Conservation (phyloP, 2,329 filamentous ascomycete species). For the Pochonia chlamydosporia region DNA sequence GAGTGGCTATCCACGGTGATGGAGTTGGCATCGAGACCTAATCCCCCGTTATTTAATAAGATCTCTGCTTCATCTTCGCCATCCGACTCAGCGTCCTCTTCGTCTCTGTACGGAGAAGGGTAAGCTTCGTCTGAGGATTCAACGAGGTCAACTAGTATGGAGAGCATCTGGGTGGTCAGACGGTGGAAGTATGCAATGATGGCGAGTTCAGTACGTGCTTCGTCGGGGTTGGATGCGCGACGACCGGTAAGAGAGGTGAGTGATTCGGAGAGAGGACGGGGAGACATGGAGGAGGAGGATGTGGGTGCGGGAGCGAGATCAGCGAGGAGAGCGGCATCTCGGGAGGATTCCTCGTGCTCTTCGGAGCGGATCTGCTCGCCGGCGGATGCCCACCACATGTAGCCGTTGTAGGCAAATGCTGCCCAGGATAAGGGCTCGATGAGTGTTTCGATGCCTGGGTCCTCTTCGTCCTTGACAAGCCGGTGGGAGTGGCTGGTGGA, state of each 20-base stretch:
- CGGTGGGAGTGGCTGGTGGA: constrained; percentile 21
- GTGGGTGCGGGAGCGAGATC: constrained; percentile 37
- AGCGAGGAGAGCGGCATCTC: constrained; percentile 50
- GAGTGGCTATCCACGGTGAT: constrained; percentile 59
- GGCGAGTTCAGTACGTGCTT: constrained; percentile 57
- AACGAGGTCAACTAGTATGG: constrained; percentile 56
- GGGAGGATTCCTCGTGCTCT: constrained; percentile 51
- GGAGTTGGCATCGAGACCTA: constrained; percentile 30
- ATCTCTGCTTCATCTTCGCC: constrained; percentile 13
- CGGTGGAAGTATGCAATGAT: constrained; percentile 80
- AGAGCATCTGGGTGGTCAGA: constrained; percentile 61
- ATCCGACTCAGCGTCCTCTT: constrained; percentile 28
- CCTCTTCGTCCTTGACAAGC: constrained; percentile 30
- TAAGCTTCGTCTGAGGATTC: constrained; percentile 40
- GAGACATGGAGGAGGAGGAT: constrained; percentile 27
- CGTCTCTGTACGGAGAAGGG: constrained; percentile 23
- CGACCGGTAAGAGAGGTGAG: constrained; percentile 37
- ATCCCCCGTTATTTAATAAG: constrained; percentile 17
- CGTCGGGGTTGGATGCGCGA: constrained; percentile 26
- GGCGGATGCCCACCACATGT: constrained; percentile 87
- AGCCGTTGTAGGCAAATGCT: constrained; percentile 71
- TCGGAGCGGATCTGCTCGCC: constrained; percentile 63
- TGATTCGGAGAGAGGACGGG: constrained; percentile 35
- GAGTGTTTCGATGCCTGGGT: constrained; percentile 47
- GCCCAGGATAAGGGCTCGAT: constrained; percentile 64